phyloP scores from a whole-genome alignment of 2,329 filamentous ascomycete species.

The Aureobasidium sp. region DNA sequence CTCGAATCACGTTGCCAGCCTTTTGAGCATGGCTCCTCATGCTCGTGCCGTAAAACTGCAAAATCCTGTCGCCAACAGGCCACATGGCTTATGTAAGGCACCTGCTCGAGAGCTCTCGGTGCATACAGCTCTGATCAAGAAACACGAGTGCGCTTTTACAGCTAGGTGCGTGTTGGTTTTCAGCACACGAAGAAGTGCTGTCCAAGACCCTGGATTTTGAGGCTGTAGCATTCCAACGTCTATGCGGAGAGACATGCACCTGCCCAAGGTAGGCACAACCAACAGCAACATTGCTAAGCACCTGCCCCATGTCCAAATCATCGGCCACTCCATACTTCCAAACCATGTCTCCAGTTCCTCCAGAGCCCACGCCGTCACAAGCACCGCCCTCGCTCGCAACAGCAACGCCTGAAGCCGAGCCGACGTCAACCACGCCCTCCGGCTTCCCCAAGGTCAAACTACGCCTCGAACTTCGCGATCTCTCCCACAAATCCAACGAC shows the following conservation, averaged over 20 bases:
- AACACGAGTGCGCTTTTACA: background rate
- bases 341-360: slow-evolving; percentile 16
- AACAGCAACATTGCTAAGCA: background rate
- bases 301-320: background rate
- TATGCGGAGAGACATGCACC: background rate
- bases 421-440: slow-evolving; percentile 18
- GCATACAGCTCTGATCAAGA: background rate
- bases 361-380: slow-evolving; percentile 13
- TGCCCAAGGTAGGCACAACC: background rate
- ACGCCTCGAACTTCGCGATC: slow-evolving; percentile 40
- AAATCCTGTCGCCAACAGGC: too few species aligned
- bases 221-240: background rate
- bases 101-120: background rate
- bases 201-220: background rate
- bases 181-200: background rate
- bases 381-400: slow-evolving; percentile 4
- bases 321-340: slow-evolving; percentile 14
- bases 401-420: background rate
- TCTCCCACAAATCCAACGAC: slow-evolving; percentile 48
- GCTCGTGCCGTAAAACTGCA: too few species aligned
- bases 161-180: background rate
- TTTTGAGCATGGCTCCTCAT: too few species aligned
- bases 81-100: background rate
- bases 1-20: too few species aligned
- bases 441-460: slow-evolving; percentile 35